phyloP scores from a whole-genome alignment of 202 grass and related monocot species.

The Schoenoplectus triqueter region DNA sequence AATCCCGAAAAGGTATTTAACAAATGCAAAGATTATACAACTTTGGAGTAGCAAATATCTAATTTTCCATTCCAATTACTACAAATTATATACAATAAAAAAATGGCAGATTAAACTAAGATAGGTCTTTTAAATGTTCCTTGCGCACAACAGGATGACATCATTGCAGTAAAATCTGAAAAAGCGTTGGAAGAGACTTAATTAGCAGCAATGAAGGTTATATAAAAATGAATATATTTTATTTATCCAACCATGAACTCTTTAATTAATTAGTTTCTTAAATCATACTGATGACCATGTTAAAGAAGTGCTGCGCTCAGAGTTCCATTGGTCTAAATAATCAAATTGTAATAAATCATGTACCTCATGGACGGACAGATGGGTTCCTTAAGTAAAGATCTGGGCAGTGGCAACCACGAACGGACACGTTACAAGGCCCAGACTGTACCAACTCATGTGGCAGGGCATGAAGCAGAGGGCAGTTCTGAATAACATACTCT shows the following conservation, averaged over 20 bases:
- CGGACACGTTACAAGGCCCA: background rate
- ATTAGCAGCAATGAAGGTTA: background rate
- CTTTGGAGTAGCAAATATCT: too few relatives aligned
- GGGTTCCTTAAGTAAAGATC: slow-evolving; percentile 8
- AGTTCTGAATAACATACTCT: background rate
- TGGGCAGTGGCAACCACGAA: background rate
- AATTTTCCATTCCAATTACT: too few relatives aligned
- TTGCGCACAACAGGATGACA: background rate
- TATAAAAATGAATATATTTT: background rate
- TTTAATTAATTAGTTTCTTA: background rate
- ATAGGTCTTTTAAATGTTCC: background rate
- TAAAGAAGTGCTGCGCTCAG: background rate
- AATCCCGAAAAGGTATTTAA: too few relatives aligned
- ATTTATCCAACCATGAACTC: background rate
- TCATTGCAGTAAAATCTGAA: background rate
- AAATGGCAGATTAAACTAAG: too few relatives aligned
- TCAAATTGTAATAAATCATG: background rate
- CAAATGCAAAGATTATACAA: too few relatives aligned
- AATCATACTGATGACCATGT: background rate
- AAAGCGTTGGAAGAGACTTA: background rate
- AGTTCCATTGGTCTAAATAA: background rate
- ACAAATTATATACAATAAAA: too few relatives aligned
- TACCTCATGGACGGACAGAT: background rate
- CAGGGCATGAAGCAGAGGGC: background rate
- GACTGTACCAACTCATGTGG: background rate